Evolutionary conservation across 129 eudicot species (phyloP).

Genomic region (Scalesia atractyloides): DNA sequence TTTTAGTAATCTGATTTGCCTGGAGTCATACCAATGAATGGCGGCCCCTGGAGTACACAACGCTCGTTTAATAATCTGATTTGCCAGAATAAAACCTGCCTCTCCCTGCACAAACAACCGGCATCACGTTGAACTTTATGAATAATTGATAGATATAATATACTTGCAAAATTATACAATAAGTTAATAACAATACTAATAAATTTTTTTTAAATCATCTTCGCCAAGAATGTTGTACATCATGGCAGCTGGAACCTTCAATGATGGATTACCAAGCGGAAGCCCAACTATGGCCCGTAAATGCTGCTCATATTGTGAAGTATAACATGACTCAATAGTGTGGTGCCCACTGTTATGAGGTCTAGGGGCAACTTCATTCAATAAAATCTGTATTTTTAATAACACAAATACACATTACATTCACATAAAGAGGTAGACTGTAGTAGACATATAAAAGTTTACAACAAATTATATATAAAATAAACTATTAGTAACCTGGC

Average conservation of each 20-base stretch:
- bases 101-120: constrained; percentile 62
- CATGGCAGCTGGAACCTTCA: constrained; percentile 91
- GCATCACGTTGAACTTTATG: background rate
- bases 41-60: constrained; percentile 74
- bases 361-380: constrained; percentile 98
- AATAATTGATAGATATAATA: background rate
- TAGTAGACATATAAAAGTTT: background rate
- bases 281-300: constrained; percentile 94
- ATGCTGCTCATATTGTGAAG: constrained; percentile 97
- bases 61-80: constrained; percentile 69
- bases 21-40: constrained; percentile 95
- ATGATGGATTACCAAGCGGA: constrained; percentile 97
- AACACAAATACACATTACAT: constrained; percentile 4
- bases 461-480: background rate
- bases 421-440: background rate
- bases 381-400: constrained; percentile 57
- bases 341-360: constrained; percentile 99
- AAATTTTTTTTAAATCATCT: constrained; percentile 58
- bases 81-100: constrained; percentile 73
- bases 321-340: constrained; percentile 81
- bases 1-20: constrained; percentile 42
- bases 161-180: background rate
- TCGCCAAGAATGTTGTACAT: constrained; percentile 98
- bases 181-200: background rate
- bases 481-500: constrained; percentile 48